Conservation (phyloP, 2,329 filamentous ascomycete species). For the Didymellaceae sp. region DNA sequence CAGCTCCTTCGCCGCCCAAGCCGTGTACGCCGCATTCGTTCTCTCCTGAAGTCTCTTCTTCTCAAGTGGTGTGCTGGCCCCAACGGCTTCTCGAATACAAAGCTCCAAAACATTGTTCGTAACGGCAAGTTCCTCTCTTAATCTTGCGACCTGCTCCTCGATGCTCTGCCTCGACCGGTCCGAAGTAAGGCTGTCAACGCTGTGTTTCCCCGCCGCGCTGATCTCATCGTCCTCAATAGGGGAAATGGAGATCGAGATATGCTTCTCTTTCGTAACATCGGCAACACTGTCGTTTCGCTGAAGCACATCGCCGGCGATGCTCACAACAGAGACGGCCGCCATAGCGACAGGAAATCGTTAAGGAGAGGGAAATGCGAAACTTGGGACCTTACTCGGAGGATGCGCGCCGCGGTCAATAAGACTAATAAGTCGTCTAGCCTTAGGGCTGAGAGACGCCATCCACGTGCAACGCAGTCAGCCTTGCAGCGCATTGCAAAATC, state of each 20-base stretch:
- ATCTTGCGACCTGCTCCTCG: conserved; percentile 10
- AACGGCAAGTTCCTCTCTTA: conserved; percentile 13
- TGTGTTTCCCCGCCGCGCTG: conserved; percentile 12
- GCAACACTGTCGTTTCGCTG: conserved; percentile 15
- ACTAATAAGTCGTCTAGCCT: conserved; percentile 20
- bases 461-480: conserved; percentile 21
- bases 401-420: conserved; percentile 16
- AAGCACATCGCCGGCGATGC: conserved; percentile 18
- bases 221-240: conserved; percentile 16
- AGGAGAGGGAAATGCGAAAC: conserved; percentile 10
- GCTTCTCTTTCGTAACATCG: conserved; percentile 12
- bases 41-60: conserved; percentile 17
- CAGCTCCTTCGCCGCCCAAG: conserved; percentile 16
- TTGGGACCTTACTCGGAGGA: conserved; percentile 6
- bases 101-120: conserved; percentile 16
- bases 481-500: conserved; percentile 16
- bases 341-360: conserved; percentile 12
- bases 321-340: conserved; percentile 14
- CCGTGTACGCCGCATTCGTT: conserved; percentile 17
- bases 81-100: conserved; percentile 17
- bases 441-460: conserved; percentile 19
- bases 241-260: conserved; percentile 13
- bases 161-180: conserved; percentile 9
- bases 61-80: conserved; percentile 8
- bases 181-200: conserved; percentile 11